Percentiles rank a stretch among this genome's conserved stretches.
phyloP scores from a whole-genome alignment of 2,329 filamentous ascomycete species.

The Penicillium polonicum region DNA sequence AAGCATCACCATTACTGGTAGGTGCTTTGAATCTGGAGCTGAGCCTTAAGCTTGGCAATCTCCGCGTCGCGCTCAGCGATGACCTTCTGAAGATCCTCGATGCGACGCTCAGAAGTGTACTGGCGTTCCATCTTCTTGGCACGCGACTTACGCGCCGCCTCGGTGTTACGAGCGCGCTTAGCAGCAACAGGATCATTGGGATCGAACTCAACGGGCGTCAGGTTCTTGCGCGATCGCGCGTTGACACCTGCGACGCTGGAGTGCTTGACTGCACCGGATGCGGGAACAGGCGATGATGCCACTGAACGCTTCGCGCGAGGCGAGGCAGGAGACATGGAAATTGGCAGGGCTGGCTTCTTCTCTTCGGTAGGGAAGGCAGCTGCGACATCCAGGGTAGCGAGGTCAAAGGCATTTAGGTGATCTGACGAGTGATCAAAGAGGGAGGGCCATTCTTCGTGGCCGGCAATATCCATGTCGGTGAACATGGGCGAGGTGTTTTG shows the following conservation, averaged over 20 bases:
- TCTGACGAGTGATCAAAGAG: slow-evolving; percentile 48
- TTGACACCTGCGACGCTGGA: slow-evolving; percentile 69
- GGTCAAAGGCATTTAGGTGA: slow-evolving; percentile 27
- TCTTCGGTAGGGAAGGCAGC: slow-evolving; percentile 17
- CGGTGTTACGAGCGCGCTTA: slow-evolving; percentile 91
- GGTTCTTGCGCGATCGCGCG: slow-evolving; percentile 73
- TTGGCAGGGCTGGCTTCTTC: slow-evolving; percentile 17
- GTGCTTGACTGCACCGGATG: slow-evolving; percentile 52
- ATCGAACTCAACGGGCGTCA: slow-evolving; percentile 77
- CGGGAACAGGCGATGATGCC: slow-evolving; percentile 22
- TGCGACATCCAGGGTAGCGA: slow-evolving; percentile 31
- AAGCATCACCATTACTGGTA: slow-evolving; percentile 20
- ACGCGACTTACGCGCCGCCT: slow-evolving; percentile 90
- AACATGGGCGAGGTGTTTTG: slow-evolving; percentile 80
- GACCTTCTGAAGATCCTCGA: slow-evolving; percentile 63
- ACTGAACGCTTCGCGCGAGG: slow-evolving; percentile 35
- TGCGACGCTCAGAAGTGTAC: slow-evolving; percentile 70
- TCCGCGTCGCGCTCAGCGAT: slow-evolving; percentile 30
- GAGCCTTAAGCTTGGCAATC: slow-evolving; percentile 25
- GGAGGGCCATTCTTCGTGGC: slow-evolving; percentile 65
- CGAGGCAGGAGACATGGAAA: slow-evolving; percentile 34
- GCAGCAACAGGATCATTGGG: slow-evolving; percentile 71
- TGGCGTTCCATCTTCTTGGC: slow-evolving; percentile 78
- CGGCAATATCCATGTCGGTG: slow-evolving; percentile 55
- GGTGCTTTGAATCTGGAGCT: slow-evolving; percentile 21